Evolutionary conservation across 495 filamentous ascomycete genomes (phyloP).

Genomic region (Penicillium arizonense): DNA sequence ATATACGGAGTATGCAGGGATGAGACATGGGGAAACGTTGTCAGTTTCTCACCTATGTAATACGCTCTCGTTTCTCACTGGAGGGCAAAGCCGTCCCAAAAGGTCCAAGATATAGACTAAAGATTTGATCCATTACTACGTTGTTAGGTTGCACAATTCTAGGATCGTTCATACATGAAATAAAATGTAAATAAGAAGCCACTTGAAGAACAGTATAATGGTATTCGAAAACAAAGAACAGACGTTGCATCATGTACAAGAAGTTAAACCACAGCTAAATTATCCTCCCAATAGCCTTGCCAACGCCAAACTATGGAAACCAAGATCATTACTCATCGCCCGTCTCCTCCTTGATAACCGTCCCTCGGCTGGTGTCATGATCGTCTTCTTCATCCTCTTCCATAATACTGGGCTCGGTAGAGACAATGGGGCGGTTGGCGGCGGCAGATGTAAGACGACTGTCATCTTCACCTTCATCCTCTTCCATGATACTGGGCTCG

Average conservation of each 20-base stretch:
- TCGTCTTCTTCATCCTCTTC: slow-evolving; percentile 55
- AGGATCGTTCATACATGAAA: too few species aligned
- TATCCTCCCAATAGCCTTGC: slow-evolving; percentile 8
- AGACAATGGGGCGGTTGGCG: slow-evolving; percentile 14
- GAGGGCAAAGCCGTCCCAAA: too few species aligned
- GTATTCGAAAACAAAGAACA: slow-evolving; percentile 2
- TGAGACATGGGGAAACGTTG: too few species aligned
- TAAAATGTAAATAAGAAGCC: too few species aligned
- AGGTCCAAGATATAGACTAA: too few species aligned
- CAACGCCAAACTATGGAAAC: slow-evolving; percentile 22
- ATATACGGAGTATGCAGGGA: too few species aligned
- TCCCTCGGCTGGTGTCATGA: slow-evolving; percentile 50
- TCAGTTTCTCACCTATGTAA: too few species aligned
- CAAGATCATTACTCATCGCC: slow-evolving; percentile 29
- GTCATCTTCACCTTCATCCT: slow-evolving; percentile 44
- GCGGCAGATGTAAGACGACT: slow-evolving; percentile 20
- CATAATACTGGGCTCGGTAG: slow-evolving; percentile 35
- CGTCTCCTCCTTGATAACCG: slow-evolving; percentile 50
- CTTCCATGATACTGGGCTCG: slow-evolving; percentile 48
- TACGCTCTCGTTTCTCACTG: too few species aligned
- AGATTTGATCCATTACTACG: too few species aligned
- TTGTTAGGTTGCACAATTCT: too few species aligned
- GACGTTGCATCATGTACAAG: slow-evolving; percentile 9
- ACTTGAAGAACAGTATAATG: background rate
- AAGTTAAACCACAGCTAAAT: background rate